These are phyloP conservation scores for Candida yuanshanica DNA, from an alignment of 805 yeast genomes.

Conservation along the genomic window DNA sequence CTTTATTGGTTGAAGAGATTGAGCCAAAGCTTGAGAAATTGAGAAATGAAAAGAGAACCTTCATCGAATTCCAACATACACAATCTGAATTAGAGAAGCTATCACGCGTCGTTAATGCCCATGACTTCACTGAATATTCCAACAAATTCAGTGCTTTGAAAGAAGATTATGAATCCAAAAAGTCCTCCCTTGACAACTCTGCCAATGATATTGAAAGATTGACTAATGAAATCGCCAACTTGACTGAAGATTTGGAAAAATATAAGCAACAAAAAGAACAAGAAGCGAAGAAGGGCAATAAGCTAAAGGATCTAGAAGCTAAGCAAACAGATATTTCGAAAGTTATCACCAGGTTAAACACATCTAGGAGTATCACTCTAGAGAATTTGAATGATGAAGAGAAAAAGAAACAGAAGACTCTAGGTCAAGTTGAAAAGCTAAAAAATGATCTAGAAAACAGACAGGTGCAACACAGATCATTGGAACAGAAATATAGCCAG, in stretches of 20 bases:
- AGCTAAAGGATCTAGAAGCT: constrained; percentile 52
- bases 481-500: constrained; percentile 40
- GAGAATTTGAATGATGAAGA: constrained; percentile 56
- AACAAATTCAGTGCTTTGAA: constrained; percentile 38
- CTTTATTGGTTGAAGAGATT: constrained; percentile 75
- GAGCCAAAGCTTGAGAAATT: constrained; percentile 85
- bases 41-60: constrained; percentile 74
- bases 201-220: constrained; percentile 40
- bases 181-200: constrained; percentile 34
- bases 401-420: constrained; percentile 28
- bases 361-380: constrained; percentile 51
- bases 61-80: constrained; percentile 79
- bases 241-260: constrained; percentile 55
- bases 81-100: constrained; percentile 76
- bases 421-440: constrained; percentile 30
- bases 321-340: constrained; percentile 53
- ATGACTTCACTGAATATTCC: constrained; percentile 50
- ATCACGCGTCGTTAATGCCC: constrained; percentile 69
- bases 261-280: constrained; percentile 47
- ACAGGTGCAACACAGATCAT: constrained; percentile 30
- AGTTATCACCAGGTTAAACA: constrained; percentile 59
- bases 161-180: constrained; percentile 36
- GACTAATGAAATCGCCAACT: constrained; percentile 47
- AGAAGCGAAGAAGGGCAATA: constrained; percentile 57
- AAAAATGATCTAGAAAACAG: constrained; percentile 30